Conservation (phyloP, 1,284 basidiomycete genomes). For the Fomitiporia mediterranea region DNA sequence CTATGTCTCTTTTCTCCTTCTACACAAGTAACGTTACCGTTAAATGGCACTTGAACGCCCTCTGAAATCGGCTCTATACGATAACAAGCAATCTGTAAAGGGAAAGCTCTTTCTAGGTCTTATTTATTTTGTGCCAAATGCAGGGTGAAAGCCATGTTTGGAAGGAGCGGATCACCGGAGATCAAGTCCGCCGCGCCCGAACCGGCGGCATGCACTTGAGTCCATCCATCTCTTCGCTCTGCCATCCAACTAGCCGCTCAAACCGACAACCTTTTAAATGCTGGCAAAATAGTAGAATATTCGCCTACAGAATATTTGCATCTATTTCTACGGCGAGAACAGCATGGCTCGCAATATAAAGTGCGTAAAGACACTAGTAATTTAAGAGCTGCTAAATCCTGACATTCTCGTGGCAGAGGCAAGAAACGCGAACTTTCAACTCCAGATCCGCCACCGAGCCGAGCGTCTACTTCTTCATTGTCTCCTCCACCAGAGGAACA, state of each 20-base stretch:
- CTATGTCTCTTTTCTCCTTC: too few species aligned
- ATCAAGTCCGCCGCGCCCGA: too few species aligned
- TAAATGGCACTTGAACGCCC: too few species aligned
- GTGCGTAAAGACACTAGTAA: neutral
- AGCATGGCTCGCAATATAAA: conserved; percentile 9
- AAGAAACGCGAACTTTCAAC: conserved; percentile 25
- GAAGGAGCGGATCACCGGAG: too few species aligned
- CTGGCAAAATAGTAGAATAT: neutral
- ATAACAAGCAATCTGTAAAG: too few species aligned
- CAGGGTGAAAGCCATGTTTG: too few species aligned
- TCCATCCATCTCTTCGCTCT: conserved; percentile 2
- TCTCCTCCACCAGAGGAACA: conserved; percentile 29
- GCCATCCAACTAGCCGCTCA: conserved; percentile 14
- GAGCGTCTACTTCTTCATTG: conserved; percentile 24
- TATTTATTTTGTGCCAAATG: too few species aligned
- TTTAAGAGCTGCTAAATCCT: neutral
- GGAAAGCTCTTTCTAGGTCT: too few species aligned
- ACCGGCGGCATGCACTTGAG: neutral
- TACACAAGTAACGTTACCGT: too few species aligned
- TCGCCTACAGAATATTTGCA: conserved; percentile 3
- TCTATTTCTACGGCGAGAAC: neutral
- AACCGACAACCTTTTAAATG: neutral
- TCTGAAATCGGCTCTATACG: too few species aligned
- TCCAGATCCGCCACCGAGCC: conserved; percentile 12
- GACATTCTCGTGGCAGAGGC: conserved; percentile 21